Evolutionary conservation across 2,329 filamentous ascomycete species (phyloP).

Genomic region (Fusarium euwallaceae): DNA sequence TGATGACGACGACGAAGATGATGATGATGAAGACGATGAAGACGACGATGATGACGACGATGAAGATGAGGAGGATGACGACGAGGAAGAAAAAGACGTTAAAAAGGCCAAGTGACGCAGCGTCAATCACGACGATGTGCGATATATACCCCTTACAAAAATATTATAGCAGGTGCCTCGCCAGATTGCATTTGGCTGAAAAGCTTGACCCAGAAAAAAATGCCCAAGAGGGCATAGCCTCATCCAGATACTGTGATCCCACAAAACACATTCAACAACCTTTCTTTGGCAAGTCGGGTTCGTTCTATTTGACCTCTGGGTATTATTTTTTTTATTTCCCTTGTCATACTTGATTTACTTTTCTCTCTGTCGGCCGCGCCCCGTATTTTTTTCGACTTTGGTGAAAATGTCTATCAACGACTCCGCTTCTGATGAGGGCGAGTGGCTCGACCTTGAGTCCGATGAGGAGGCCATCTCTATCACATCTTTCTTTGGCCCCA

Average conservation of each 20-base stretch:
- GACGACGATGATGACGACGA: slow-evolving; percentile 24
- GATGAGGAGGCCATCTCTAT: slow-evolving; percentile 74
- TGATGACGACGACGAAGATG: slow-evolving; percentile 53
- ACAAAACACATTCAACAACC: slow-evolving; percentile 44
- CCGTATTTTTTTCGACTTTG: slow-evolving; percentile 50
- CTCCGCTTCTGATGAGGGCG: slow-evolving; percentile 58
- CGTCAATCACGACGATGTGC: slow-evolving; percentile 17
- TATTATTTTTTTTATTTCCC: slow-evolving; percentile 3
- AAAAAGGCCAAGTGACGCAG: slow-evolving; percentile 3
- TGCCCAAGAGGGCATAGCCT: slow-evolving; percentile 47
- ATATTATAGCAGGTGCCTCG: slow-evolving; percentile 46
- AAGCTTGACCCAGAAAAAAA: slow-evolving; percentile 39
- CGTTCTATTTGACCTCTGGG: slow-evolving; percentile 14
- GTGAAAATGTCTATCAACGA: slow-evolving; percentile 47
- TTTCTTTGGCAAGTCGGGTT: slow-evolving; percentile 25
- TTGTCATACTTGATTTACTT: slow-evolving; percentile 49
- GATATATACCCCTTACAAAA: slow-evolving; percentile 48
- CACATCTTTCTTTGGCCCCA: slow-evolving; percentile 76
- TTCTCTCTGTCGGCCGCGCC: slow-evolving; percentile 48
- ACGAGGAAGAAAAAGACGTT: slow-evolving; percentile 13
- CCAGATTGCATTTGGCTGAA: slow-evolving; percentile 45
- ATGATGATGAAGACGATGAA: slow-evolving; percentile 33
- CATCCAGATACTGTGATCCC: slow-evolving; percentile 54
- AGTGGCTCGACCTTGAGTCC: slow-evolving; percentile 69
- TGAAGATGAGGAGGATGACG: neutral